phyloP scores from a whole-genome alignment of 2,329 filamentous ascomycete species.

The Cytospora schulzeri region DNA sequence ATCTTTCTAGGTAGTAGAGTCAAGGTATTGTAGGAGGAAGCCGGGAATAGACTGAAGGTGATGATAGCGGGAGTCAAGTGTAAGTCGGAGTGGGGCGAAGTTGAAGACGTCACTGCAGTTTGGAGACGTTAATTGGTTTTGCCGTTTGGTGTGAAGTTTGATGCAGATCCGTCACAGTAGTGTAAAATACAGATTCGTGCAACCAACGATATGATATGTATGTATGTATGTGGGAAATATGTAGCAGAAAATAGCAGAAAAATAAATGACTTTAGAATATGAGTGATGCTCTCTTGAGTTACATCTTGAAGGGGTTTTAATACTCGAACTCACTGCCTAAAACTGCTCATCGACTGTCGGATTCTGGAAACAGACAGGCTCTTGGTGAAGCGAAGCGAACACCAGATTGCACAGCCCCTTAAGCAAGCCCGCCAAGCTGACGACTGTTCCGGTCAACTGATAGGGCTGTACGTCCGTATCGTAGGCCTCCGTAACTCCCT shows the following conservation, averaged over 20 bases:
- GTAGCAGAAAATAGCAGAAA: no score
- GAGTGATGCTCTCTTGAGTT: not conserved
- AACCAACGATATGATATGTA: no score
- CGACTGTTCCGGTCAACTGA: not conserved
- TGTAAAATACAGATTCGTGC: not conserved
- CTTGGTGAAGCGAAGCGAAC: slow-evolving; percentile 11
- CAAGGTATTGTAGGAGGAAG: not conserved
- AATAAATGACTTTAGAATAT: not conserved
- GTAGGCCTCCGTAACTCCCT: not conserved
- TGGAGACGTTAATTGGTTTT: not conserved
- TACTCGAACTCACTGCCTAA: not conserved
- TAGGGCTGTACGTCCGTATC: not conserved
- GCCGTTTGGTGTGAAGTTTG: not conserved
- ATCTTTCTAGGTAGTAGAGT: not conserved
- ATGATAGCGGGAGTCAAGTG: slow-evolving; percentile 6
- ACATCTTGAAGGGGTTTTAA: not conserved
- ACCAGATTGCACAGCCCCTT: slow-evolving; percentile 17
- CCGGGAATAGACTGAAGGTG: slow-evolving; percentile 1
- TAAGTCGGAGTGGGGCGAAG: slow-evolving; percentile 24
- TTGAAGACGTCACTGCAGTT: slow-evolving; percentile 14
- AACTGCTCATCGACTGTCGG: not conserved
- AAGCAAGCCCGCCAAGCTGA: not conserved
- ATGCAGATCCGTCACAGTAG: slow-evolving; percentile 6
- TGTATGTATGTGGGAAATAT: no score
- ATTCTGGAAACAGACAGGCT: slow-evolving; percentile 14